These are phyloP conservation scores for Carex parvula DNA, from an alignment of 176 grass and related monocot genomes.

Conservation along the genomic window DNA sequence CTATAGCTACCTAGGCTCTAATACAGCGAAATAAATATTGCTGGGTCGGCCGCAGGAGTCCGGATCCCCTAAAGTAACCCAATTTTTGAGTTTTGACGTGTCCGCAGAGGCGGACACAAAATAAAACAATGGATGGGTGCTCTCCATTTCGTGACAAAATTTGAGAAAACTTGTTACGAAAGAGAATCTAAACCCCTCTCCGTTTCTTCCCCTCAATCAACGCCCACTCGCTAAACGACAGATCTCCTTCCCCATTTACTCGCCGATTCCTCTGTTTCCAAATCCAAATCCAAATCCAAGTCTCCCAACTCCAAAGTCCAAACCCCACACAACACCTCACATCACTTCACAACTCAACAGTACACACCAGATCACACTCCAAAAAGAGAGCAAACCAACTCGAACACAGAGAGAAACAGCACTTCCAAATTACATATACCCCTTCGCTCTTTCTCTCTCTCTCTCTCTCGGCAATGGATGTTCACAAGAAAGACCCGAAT, in stretches of 20 bases:
- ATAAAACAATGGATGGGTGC: background rate
- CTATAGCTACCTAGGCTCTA: too few species aligned
- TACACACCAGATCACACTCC: background rate
- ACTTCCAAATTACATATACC: background rate
- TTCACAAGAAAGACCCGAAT: background rate
- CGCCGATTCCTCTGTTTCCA: conserved; percentile 15
- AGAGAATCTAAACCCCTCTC: background rate
- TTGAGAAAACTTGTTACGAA: background rate
- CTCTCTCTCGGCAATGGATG: background rate
- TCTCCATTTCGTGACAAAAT: background rate
- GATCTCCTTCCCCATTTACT: conserved; percentile 12
- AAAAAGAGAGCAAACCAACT: background rate
- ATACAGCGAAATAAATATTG: too few species aligned
- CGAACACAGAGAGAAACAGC: background rate
- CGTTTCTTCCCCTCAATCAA: background rate
- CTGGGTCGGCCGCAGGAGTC: background rate
- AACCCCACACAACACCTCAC: conserved; percentile 1
- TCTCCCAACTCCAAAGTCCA: background rate
- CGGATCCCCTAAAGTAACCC: too few species aligned
- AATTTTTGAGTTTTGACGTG: too few species aligned
- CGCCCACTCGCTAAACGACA: background rate
- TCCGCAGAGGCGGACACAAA: background rate
- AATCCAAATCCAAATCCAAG: background rate
- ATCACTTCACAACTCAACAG: background rate
- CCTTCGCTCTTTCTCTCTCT: background rate